Evolutionary conservation across 2,329 filamentous ascomycete genomes (phyloP).

Genomic region (Rhynchosporium secalis): DNA sequence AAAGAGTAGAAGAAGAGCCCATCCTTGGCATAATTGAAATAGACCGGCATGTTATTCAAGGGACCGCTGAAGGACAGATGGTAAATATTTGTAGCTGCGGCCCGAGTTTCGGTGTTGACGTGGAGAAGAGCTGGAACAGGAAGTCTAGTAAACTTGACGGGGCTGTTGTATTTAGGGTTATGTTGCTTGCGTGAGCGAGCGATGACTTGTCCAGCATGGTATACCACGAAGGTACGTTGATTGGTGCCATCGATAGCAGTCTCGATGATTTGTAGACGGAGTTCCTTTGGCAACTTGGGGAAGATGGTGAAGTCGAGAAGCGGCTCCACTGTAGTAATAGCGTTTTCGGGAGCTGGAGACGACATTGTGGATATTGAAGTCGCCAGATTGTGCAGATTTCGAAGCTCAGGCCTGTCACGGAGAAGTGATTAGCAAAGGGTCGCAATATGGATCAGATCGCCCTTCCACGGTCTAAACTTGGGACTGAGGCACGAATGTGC

Average conservation of each 20-base stretch:
- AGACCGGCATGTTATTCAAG: slow-evolving; percentile 6
- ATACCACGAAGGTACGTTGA: not conserved
- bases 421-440: too few relatives aligned
- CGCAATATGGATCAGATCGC: too few relatives aligned
- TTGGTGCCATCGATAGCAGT: not conserved
- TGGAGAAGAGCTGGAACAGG: not conserved
- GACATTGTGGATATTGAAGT: too few relatives aligned
- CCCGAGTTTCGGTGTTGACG: not conserved
- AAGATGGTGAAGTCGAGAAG: not conserved
- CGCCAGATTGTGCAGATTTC: too few relatives aligned
- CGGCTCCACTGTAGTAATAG: not conserved
- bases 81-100: not conserved
- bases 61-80: slow-evolving; percentile 1
- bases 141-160: not conserved
- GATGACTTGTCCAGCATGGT: too few relatives aligned
- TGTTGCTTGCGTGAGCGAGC: too few relatives aligned
- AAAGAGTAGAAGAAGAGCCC: not conserved
- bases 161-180: too few relatives aligned
- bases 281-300: not conserved
- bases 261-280: not conserved
- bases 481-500: too few relatives aligned
- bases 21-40: not conserved
- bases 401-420: too few relatives aligned
- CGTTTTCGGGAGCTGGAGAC: too few relatives aligned
- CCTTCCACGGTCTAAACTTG: too few relatives aligned